Evolutionary conservation across 2,329 filamentous ascomycete species (phyloP).

Genomic region (Colletotrichum shisoi): DNA sequence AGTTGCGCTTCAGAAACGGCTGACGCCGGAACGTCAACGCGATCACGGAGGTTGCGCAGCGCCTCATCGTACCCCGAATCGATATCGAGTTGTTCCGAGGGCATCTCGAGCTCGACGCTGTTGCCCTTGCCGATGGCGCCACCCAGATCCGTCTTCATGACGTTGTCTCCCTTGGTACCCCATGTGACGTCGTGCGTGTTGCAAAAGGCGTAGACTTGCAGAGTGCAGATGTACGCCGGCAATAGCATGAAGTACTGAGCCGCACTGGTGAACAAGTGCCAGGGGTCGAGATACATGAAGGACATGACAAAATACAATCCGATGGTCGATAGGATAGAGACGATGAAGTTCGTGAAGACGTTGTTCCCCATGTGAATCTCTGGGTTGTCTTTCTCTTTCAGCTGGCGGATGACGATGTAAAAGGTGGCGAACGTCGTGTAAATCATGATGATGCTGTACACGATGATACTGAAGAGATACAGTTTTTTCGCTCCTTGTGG

Average conservation of each 20-base stretch:
- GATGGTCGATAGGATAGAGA: slow-evolving; percentile 86
- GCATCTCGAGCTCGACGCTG: slow-evolving; percentile 95
- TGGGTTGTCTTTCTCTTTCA: slow-evolving; percentile 61
- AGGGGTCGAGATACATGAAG: slow-evolving; percentile 95
- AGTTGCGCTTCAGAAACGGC: slow-evolving; percentile 76
- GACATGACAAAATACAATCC: slow-evolving; percentile 97
- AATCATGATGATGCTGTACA: slow-evolving; percentile 93
- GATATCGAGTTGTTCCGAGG: slow-evolving; percentile 95
- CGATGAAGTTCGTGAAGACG: slow-evolving; percentile 92
- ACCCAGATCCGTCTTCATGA: slow-evolving; percentile 90
- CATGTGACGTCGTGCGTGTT: slow-evolving; percentile 99
- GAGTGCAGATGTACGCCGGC: slow-evolving; percentile 92
- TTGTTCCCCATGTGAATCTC: slow-evolving; percentile 74
- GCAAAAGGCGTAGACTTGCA: slow-evolving; percentile 98
- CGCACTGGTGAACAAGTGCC: slow-evolving; percentile 97
- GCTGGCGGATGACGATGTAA: slow-evolving; percentile 87
- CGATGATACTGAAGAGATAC: slow-evolving; percentile 85
- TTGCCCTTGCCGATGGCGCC: slow-evolving; percentile 78
- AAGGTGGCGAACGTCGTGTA: slow-evolving; percentile 91
- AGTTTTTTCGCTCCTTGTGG: slow-evolving; percentile 93
- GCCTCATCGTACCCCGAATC: slow-evolving; percentile 98
- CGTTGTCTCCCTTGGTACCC: slow-evolving; percentile 98
- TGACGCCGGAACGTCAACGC: slow-evolving; percentile 77
- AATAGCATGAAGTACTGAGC: slow-evolving; percentile 92
- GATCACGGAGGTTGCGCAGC: slow-evolving; percentile 91